phyloP scores from a whole-genome alignment of 148 eudicot species.

The Cornus suecica region DNA sequence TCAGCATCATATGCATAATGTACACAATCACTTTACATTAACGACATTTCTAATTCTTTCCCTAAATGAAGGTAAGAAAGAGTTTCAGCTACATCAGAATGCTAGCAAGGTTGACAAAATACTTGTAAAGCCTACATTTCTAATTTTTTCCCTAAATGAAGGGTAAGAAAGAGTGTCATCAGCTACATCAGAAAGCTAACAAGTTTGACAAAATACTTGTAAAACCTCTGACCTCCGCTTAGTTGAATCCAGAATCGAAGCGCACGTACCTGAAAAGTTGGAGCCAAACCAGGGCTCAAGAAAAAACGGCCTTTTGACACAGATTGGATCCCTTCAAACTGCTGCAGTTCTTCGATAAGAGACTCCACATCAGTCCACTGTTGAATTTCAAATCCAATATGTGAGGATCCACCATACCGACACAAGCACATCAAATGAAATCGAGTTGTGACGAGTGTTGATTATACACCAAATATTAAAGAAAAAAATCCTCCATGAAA shows the following conservation, averaged over 20 bases:
- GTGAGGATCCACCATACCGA: constrained; percentile 6
- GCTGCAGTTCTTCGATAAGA: constrained; percentile 70
- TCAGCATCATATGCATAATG: neutral
- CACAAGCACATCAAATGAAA: neutral
- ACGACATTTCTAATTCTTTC: neutral
- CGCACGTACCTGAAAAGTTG: constrained; percentile 84
- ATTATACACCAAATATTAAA: neutral
- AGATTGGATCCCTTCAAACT: constrained; percentile 60
- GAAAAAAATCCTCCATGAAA: no score
- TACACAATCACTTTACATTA: neutral
- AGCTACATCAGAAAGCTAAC: no score
- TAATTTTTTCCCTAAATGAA: no score
- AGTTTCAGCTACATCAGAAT: neutral
- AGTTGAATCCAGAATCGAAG: neutral
- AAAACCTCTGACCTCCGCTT: neutral
- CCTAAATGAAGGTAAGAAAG: neutral
- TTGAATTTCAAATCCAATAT: constrained; percentile 12
- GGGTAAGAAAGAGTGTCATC: no score
- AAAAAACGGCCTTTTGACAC: constrained; percentile 83
- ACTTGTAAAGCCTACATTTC: neutral
- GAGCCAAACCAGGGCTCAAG: constrained; percentile 96
- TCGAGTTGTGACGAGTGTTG: neutral
- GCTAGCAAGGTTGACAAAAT: neutral
- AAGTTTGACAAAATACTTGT: neutral
- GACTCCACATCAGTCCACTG: constrained; percentile 94